Evolutionary conservation across 768 basidiomycete genomes (phyloP).

Genomic region (Pilatotrama ljubarskyi): DNA sequence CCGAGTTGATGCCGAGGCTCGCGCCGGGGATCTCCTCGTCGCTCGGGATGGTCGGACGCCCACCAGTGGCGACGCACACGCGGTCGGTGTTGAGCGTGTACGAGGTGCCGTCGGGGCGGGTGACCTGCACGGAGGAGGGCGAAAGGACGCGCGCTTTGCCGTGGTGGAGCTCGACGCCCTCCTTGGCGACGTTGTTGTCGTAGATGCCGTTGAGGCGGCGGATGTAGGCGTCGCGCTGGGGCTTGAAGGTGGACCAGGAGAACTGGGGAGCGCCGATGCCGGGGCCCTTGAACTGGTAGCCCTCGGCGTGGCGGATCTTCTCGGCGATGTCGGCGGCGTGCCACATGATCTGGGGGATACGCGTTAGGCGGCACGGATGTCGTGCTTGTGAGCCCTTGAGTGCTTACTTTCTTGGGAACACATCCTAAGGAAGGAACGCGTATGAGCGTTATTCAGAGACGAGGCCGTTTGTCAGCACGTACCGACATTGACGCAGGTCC

Average conservation of each 20-base stretch:
- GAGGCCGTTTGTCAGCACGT: neutral
- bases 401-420: slow-evolving; percentile 89
- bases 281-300: slow-evolving; percentile 69
- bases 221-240: slow-evolving; percentile 95
- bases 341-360: slow-evolving; percentile 85
- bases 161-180: slow-evolving; percentile 83
- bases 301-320: slow-evolving; percentile 74
- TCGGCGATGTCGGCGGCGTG: slow-evolving; percentile 90
- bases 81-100: slow-evolving; percentile 77
- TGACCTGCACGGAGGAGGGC: slow-evolving; percentile 71
- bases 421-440: slow-evolving; percentile 57
- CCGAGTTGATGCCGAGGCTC: slow-evolving; percentile 85
- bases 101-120: slow-evolving; percentile 60
- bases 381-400: neutral
- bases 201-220: slow-evolving; percentile 87
- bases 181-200: slow-evolving; percentile 82
- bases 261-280: slow-evolving; percentile 59
- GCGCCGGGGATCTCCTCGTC: slow-evolving; percentile 87
- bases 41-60: slow-evolving; percentile 75
- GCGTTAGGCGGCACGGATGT: neutral
- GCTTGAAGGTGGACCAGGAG: slow-evolving; percentile 89
- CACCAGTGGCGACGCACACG: slow-evolving; percentile 85
- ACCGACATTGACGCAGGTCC: slow-evolving; percentile 99
- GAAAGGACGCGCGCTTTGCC: slow-evolving; percentile 77
- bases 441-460: neutral